These are phyloP conservation scores for Ehretia macrophylla DNA, from an alignment of 257 asterid species.

Conservation along the genomic window DNA sequence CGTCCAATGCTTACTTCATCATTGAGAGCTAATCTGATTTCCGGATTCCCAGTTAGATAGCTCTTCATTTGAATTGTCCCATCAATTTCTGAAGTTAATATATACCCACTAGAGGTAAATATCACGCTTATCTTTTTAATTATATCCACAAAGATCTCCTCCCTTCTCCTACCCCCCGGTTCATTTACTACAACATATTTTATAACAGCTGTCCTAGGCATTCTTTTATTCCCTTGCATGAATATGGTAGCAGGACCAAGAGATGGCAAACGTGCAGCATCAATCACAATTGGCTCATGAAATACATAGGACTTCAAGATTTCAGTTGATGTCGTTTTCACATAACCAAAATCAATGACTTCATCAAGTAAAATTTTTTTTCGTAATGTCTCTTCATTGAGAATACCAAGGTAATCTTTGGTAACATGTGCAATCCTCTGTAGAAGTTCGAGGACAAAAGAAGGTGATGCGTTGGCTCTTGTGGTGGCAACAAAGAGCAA, in stretches of 20 bases:
- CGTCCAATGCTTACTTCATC: constrained; percentile 89
- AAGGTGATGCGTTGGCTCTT: constrained; percentile 82
- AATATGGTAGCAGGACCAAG: constrained; percentile 94
- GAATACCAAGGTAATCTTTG: constrained; percentile 97
- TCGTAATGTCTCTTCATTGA: constrained; percentile 86
- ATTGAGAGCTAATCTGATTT: constrained; percentile 91
- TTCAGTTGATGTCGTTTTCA: constrained; percentile 97
- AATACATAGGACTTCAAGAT: constrained; percentile 86
- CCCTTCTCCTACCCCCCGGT: constrained; percentile 95
- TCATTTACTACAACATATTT: constrained; percentile 96
- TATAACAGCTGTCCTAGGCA: constrained; percentile 98
- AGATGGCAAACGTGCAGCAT: constrained; percentile 81
- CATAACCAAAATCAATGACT: constrained; percentile 95
- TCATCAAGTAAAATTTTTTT: constrained; percentile 96
- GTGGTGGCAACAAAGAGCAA: constrained; percentile 92
- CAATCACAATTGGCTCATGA: constrained; percentile 94
- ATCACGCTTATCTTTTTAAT: constrained; percentile 97
- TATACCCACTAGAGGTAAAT: constrained; percentile 95
- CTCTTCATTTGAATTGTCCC: constrained; percentile 99
- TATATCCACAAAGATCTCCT: constrained; percentile 95
- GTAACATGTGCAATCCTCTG: constrained; percentile 97
- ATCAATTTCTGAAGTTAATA: constrained; percentile 97
- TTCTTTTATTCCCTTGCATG: constrained; percentile 96
- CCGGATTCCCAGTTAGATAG: constrained; percentile 95
- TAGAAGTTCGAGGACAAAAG: constrained; percentile 90